Percentiles rank a stretch among this genome's conserved stretches.
Conservation (phyloP, 257 asterid species). For the Solanum sparsipilum region DNA sequence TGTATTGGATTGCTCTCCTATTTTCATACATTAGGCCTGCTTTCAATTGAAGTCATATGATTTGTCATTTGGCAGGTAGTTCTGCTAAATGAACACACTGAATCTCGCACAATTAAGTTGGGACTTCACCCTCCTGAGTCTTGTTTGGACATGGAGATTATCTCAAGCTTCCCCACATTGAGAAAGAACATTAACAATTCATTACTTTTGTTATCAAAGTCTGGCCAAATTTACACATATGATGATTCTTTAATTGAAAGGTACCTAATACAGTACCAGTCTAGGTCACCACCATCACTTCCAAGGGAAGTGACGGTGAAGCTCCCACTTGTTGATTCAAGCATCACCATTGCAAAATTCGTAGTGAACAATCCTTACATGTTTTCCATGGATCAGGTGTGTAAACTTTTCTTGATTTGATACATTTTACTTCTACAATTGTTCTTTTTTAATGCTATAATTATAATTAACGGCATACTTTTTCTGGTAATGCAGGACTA, state of each 20-base stretch:
- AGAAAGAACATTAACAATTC: constrained; percentile 37
- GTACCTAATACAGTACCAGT: constrained; percentile 60
- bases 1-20: not conserved
- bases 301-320: constrained; percentile 58
- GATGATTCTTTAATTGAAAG: constrained; percentile 65
- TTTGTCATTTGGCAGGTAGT: constrained; percentile 56
- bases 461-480: not conserved
- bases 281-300: constrained; percentile 68
- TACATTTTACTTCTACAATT: not conserved
- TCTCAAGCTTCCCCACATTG: constrained; percentile 40
- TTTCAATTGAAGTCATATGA: not conserved
- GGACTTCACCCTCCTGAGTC: constrained; percentile 62
- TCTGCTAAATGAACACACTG: constrained; percentile 64
- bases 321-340: constrained; percentile 74
- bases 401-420: not conserved
- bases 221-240: constrained; percentile 48
- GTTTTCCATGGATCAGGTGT: constrained; percentile 50
- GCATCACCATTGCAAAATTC: constrained; percentile 50
- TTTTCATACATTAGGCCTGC: not conserved
- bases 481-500: constrained; percentile 39
- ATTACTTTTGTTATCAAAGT: constrained; percentile 66
- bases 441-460: not conserved
- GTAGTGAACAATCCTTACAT: constrained; percentile 43
- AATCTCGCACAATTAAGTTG: constrained; percentile 67
- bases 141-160: constrained; percentile 53